phyloP scores from a whole-genome alignment of 176 grass and related monocot genomes.

The Avena insularis region DNA sequence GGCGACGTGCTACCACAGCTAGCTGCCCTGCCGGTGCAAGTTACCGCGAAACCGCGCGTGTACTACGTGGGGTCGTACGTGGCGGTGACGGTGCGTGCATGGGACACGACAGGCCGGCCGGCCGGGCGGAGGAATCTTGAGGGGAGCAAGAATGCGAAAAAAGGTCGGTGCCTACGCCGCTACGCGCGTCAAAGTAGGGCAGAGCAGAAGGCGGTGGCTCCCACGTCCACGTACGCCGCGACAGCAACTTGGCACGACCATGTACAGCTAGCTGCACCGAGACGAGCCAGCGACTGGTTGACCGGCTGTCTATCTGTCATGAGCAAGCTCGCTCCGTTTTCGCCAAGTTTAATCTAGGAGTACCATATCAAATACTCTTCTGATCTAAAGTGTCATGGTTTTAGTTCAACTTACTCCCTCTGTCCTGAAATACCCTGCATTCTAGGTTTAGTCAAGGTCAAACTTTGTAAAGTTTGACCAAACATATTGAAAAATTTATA shows the following conservation, averaged over 20 bases:
- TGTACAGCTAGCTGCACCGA: background rate
- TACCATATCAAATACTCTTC: no score
- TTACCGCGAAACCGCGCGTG: background rate
- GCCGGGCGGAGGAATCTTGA: background rate
- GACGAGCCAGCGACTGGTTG: background rate
- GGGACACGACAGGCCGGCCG: background rate
- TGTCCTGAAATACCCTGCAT: no score
- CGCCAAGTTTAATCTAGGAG: no score
- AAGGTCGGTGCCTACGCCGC: background rate
- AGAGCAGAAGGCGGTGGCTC: background rate
- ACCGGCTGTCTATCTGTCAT: no score
- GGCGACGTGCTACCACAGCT: background rate
- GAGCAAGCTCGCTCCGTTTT: no score
- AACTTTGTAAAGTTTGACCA: no score
- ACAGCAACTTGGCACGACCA: background rate
- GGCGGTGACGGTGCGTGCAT: background rate
- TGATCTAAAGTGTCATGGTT: no score
- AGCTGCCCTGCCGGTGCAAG: background rate
- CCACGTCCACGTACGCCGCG: background rate
- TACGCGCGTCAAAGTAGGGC: slow-evolving; percentile 19
- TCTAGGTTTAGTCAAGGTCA: no score
- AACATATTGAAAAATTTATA: no score
- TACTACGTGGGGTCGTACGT: background rate
- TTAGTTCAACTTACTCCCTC: no score
- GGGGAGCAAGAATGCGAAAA: background rate